Conservation (phyloP, 352 stramenopile genomes). For the Pythium periplocum region DNA sequence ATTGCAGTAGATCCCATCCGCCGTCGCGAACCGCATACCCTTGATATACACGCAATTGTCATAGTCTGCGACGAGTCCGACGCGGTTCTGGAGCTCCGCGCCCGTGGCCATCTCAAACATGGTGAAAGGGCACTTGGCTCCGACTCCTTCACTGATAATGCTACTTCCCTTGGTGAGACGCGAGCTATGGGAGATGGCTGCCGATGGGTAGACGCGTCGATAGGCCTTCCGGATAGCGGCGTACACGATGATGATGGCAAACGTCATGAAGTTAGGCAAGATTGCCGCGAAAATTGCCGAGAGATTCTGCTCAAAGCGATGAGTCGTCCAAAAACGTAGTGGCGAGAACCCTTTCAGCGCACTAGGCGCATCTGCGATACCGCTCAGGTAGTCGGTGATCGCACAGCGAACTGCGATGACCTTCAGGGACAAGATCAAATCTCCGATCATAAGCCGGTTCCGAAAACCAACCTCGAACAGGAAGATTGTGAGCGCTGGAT, state of each 20-base stretch:
- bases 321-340: background rate
- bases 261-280: slow-evolving; percentile 5
- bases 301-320: background rate
- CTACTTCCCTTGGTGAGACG: background rate
- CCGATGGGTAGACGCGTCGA: slow-evolving; percentile 1
- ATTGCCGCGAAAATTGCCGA: slow-evolving; percentile 4
- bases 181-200: background rate
- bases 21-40: slow-evolving; percentile 19
- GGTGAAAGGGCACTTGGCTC: slow-evolving; percentile 3
- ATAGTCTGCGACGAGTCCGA: slow-evolving; percentile 26
- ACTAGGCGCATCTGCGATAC: background rate
- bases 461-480: slow-evolving; percentile 13
- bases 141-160: background rate
- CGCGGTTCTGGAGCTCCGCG: slow-evolving; percentile 4
- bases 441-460: background rate
- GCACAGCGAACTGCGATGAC: background rate
- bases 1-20: slow-evolving; percentile 48
- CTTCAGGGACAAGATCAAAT: slow-evolving; percentile 3
- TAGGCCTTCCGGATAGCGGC: slow-evolving; percentile 6
- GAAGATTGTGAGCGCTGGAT: slow-evolving; percentile 12
- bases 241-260: slow-evolving; percentile 3
- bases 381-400: background rate
- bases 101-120: slow-evolving; percentile 8
- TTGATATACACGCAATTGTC: slow-evolving; percentile 33
- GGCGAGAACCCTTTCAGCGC: background rate